Base-by-base conservation (phyloP, 2,329 filamentous ascomycete genomes). In the Colletotrichum eremochloae region DNA sequence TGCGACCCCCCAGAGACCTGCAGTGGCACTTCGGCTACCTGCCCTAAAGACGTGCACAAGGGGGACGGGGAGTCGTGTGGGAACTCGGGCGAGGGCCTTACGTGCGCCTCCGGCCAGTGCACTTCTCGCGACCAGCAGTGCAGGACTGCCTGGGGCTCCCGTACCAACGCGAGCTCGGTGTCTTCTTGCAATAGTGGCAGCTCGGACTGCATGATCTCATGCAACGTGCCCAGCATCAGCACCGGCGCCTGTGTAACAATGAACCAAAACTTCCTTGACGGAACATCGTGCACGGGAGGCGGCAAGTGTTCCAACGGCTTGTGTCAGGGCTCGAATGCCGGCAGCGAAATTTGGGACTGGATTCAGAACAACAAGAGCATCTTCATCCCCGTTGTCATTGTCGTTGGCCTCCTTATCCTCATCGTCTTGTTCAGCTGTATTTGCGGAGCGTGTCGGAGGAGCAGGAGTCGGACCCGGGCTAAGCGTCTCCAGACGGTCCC, bases 211-310 rank as follows among this genome's bases (percentile, higher is more conserved):
- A 86, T 89, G 74, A 85, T 98, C 63, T 91, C 91, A 61, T 99
- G 96, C 81, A 87, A 88, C 3, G 92, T 92, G 33, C 90, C 94
- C 5, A 85, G 90, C 68, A 91, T 95, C 70, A 89, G 89, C 9
- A 74, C 84, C 7, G 88, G 89, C 70, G 86, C 88, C 9, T 97
- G 94, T 81, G 91, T 93, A 72, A 88, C 88, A 31, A 89, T 97
- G 83, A 92, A 94, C 80, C 95, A 98, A 80, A 96, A 97, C 82
- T 98, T 97, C 83, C 86, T 98, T 40, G 96, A 99, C 79, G 96
- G 96, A 24, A 98, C 96, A 1, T 84, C 89, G 1, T 99, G 96
- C 80, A 88, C 90, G 64, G 93, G 92, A 24, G 94, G 94, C 67
- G 96, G 96, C 8, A 87, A 85, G 68, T 99, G 96, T 81, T 80